Evolutionary conservation across 352 stramenopile species (phyloP).

Genomic region (Nothophytophthora sp.): DNA sequence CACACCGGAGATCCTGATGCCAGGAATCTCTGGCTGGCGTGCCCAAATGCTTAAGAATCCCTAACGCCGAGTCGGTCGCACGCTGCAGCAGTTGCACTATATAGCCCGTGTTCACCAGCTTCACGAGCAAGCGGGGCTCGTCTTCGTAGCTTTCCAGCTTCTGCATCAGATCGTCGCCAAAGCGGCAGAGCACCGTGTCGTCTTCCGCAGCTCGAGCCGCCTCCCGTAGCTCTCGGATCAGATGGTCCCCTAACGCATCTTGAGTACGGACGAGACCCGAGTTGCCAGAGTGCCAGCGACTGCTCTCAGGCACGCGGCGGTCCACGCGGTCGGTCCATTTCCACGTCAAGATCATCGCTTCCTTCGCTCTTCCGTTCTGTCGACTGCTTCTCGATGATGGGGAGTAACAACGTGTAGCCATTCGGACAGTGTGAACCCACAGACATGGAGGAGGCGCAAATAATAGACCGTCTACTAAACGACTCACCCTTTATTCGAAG

Average conservation of each 20-base stretch:
- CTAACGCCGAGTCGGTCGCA: slow-evolving; percentile 7
- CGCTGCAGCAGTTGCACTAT: slow-evolving; percentile 17
- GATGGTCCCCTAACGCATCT: slow-evolving; percentile 7
- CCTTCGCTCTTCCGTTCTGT: too few species aligned
- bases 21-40: slow-evolving; percentile 2
- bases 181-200: slow-evolving; percentile 7
- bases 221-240: slow-evolving; percentile 8
- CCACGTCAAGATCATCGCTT: too few species aligned
- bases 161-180: slow-evolving; percentile 11
- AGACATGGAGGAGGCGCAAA: too few species aligned
- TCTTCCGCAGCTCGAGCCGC: background rate
- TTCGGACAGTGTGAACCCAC: too few species aligned
- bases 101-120: slow-evolving; percentile 15
- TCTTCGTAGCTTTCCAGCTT: slow-evolving; percentile 11
- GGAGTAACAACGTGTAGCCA: too few species aligned
- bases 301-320: background rate
- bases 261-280: background rate
- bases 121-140: slow-evolving; percentile 17
- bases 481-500: too few species aligned
- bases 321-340: too few species aligned
- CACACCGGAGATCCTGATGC: slow-evolving; percentile 6
- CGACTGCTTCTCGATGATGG: too few species aligned
- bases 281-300: slow-evolving; percentile 14
- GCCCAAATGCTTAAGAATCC: slow-evolving; percentile 1
- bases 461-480: too few species aligned